These are phyloP conservation scores for Sphagnum contortum DNA, from an alignment of 225 moss, liverwort and hornwort genomes.

Conservation along the genomic window DNA sequence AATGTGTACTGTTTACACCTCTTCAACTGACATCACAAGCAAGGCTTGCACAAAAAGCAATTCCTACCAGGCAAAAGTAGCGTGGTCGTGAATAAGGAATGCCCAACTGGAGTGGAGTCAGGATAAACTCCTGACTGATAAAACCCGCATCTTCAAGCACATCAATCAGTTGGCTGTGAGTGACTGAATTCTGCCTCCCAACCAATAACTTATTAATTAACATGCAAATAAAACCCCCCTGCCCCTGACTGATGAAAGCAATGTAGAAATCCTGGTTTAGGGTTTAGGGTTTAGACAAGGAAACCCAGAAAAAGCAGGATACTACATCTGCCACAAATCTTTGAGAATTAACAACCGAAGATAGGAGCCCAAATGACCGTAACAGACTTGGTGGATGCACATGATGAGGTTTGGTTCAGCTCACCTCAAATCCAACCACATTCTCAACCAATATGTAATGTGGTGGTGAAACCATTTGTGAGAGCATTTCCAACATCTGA, in stretches of 20 bases:
- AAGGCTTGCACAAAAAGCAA: background rate
- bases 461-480: constrained; percentile 72
- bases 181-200: constrained; percentile 59
- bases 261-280: no score
- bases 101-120: constrained; percentile 85
- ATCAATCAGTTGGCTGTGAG: constrained; percentile 57
- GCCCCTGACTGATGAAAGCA: no score
- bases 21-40: background rate
- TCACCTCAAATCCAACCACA: constrained; percentile 98
- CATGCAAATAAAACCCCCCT: no score
- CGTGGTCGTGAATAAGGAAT: constrained; percentile 97
- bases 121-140: constrained; percentile 78
- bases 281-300: no score
- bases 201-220: background rate
- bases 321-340: no score
- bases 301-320: no score
- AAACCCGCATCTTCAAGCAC: constrained; percentile 61
- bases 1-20: no score
- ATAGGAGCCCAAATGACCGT: no score
- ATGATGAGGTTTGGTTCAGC: background rate
- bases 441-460: constrained; percentile 76
- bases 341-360: no score
- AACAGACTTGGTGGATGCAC: no score
- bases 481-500: constrained; percentile 76
- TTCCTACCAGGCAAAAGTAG: constrained; percentile 81